These are phyloP conservation scores for Starmerella floricola DNA, from an alignment of 805 yeast species.

Conservation along the genomic window DNA sequence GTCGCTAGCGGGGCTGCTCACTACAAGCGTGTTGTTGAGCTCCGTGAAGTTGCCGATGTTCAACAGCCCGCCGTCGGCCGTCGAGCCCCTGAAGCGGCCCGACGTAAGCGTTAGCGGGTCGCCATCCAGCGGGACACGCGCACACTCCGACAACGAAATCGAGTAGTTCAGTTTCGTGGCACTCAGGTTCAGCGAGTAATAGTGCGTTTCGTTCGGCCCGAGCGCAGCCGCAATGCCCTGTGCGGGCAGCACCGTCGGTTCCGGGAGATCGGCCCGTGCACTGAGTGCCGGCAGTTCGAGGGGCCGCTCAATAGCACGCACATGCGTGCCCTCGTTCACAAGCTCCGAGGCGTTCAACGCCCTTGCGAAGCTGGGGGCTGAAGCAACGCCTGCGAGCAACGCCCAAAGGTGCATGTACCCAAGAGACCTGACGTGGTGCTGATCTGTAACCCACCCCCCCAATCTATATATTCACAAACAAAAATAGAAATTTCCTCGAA, in stretches of 20 bases:
- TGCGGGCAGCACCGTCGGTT: neutral
- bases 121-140: conserved; percentile 5
- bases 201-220: conserved; percentile 28
- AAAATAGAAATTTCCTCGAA: no score
- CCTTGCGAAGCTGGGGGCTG: no score
- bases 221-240: conserved; percentile 23
- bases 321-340: no score
- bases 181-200: conserved; percentile 20
- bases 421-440: no score
- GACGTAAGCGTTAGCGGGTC: conserved; percentile 5
- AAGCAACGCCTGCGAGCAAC: no score
- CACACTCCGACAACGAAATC: conserved; percentile 16
- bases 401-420: no score
- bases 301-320: no score
- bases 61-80: conserved; percentile 18
- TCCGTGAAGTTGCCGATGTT: conserved; percentile 4
- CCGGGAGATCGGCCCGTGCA: no score
- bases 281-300: no score
- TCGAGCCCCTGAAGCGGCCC: conserved; percentile 8
- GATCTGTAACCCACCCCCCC: no score
- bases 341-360: no score
- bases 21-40: conserved; percentile 8
- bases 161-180: neutral
- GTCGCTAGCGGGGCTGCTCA: conserved; percentile 4
- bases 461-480: no score